These are phyloP conservation scores for Umbilicaria muhlenbergii DNA, from an alignment of 495 filamentous ascomycete genomes.

Conservation along the genomic window DNA sequence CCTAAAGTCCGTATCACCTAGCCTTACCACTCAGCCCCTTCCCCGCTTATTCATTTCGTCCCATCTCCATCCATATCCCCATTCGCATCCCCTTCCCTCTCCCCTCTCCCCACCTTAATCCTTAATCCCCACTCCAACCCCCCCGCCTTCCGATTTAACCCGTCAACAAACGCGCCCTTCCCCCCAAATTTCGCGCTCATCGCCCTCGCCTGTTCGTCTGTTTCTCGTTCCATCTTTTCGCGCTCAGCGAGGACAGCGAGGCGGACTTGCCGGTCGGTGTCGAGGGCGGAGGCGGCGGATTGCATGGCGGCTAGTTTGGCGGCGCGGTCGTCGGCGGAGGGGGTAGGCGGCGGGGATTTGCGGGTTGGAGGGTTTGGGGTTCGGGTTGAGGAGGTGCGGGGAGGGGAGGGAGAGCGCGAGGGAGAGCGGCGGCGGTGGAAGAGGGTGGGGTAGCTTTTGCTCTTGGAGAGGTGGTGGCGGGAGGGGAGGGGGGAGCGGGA, in stretches of 20 bases:
- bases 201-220: conserved; percentile 43
- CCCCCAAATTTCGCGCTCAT: conserved; percentile 42
- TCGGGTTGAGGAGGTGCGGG: conserved; percentile 13
- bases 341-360: conserved; percentile 1
- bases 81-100: no score
- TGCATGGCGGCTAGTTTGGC: conserved; percentile 78
- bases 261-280: conserved; percentile 55
- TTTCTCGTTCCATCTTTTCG: conserved; percentile 47
- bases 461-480: conserved; percentile 10
- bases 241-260: conserved; percentile 49
- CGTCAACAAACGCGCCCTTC: conserved; percentile 44
- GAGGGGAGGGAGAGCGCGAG: conserved; percentile 1
- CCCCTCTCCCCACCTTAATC: conserved; percentile 38
- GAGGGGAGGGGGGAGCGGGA: conserved; percentile 13
- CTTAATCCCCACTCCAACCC: conserved; percentile 40
- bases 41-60: conserved; percentile 15
- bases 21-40: no score
- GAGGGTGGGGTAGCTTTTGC: background rate
- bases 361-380: conserved; percentile 5
- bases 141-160: conserved; percentile 41
- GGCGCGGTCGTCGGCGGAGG: conserved; percentile 24
- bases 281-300: conserved; percentile 61
- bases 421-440: conserved; percentile 1
- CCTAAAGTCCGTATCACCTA: no score
- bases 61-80: conserved; percentile 22